These are phyloP conservation scores for Cymbidium sinense DNA, from an alignment of 106 monocot species.

Conservation along the genomic window DNA sequence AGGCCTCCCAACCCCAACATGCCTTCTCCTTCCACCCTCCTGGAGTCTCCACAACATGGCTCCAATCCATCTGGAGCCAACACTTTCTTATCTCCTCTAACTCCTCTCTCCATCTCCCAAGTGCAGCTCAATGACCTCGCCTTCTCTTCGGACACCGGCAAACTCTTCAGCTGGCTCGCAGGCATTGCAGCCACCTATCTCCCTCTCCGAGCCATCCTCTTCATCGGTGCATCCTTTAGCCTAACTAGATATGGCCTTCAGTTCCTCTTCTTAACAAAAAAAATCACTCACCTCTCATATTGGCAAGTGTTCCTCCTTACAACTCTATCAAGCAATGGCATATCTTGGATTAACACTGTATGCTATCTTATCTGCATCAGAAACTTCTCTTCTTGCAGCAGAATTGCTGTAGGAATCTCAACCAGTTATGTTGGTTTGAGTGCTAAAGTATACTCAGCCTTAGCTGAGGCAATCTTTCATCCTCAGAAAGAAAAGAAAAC, in stretches of 20 bases:
- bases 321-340: slow-evolving; percentile 53
- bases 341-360: slow-evolving; percentile 86
- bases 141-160: slow-evolving; percentile 80
- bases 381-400: slow-evolving; percentile 45
- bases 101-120: slow-evolving; percentile 60
- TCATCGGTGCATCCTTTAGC: slow-evolving; percentile 53
- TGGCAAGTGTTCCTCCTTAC: slow-evolving; percentile 57
- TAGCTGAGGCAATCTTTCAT: slow-evolving; percentile 31
- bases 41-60: slow-evolving; percentile 76
- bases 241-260: slow-evolving; percentile 72
- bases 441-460: slow-evolving; percentile 52
- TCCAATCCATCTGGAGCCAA: slow-evolving; percentile 64
- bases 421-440: slow-evolving; percentile 72
- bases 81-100: slow-evolving; percentile 73
- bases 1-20: neutral
- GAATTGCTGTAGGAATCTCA: slow-evolving; percentile 46
- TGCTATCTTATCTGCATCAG: slow-evolving; percentile 57
- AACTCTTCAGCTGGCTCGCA: slow-evolving; percentile 63
- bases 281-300: slow-evolving; percentile 33
- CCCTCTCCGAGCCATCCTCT: slow-evolving; percentile 48
- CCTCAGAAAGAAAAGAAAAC: neutral
- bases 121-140: slow-evolving; percentile 73
- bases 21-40: slow-evolving; percentile 26
- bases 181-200: slow-evolving; percentile 60
- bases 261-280: slow-evolving; percentile 46